These are phyloP conservation scores for Boletus patriciae DNA, from an alignment of 768 basidiomycete genomes.

Conservation along the genomic window DNA sequence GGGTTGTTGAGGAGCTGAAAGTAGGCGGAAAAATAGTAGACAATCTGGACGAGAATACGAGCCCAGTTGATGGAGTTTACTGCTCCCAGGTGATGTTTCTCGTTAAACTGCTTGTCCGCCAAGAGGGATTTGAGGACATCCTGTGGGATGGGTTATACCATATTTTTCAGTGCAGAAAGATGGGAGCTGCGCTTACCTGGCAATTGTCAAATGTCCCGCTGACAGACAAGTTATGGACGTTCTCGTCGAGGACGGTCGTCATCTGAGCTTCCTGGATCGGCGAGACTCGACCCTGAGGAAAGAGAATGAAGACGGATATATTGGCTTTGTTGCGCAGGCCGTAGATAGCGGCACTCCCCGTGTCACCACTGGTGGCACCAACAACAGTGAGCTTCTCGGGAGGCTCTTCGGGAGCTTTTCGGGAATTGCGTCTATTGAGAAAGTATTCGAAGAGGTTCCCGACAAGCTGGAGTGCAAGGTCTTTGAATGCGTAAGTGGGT, in stretches of 20 bases:
- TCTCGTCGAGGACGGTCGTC: conserved; percentile 93
- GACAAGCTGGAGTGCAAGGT: conserved; percentile 93
- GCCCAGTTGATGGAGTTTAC: conserved; percentile 99
- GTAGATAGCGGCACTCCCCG: conserved; percentile 98
- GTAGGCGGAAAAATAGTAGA: conserved; percentile 97
- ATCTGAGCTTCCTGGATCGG: conserved; percentile 99
- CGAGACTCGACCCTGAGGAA: conserved; percentile 94
- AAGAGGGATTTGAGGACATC: conserved; percentile 94
- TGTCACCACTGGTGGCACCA: conserved; percentile 97
- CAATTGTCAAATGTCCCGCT: conserved; percentile 97
- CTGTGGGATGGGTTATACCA: conserved; percentile 38
- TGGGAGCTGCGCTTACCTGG: conserved; percentile 53
- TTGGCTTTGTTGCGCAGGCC: conserved; percentile 92
- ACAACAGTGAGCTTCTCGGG: conserved; percentile 85
- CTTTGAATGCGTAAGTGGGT: conserved; percentile 43
- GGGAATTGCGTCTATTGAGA: conserved; percentile 74
- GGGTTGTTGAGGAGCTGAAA: conserved; percentile 70
- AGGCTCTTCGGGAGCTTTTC: conserved; percentile 51
- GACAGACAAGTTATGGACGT: conserved; percentile 94
- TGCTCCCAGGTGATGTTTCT: conserved; percentile 85
- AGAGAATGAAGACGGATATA: conserved; percentile 97
- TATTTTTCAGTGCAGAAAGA: neutral
- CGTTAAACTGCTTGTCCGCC: conserved; percentile 83
- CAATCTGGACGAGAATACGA: conserved; percentile 95
- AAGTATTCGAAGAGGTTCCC: conserved; percentile 98